These are phyloP conservation scores for bread wheat (Triticum aestivum) DNA, from an alignment of 176 grass and related monocot species.

Conservation along the genomic window DNA sequence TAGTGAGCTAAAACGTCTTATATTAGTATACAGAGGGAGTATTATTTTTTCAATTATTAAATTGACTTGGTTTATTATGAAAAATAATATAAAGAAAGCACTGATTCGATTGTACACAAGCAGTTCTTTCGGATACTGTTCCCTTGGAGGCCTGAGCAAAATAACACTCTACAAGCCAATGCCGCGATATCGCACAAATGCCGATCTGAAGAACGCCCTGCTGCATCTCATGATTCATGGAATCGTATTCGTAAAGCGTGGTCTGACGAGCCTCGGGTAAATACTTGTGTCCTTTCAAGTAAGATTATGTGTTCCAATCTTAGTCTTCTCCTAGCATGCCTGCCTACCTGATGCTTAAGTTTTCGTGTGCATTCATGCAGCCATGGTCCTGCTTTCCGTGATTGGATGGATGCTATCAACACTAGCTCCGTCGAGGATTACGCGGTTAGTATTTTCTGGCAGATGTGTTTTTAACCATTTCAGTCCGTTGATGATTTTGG, in stretches of 20 bases:
- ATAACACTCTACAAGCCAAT: constrained; percentile 55
- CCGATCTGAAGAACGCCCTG: constrained; percentile 66
- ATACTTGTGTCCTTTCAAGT: not conserved
- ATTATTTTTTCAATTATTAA: not conserved
- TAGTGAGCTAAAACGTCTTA: no score
- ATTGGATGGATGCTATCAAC: constrained; percentile 74
- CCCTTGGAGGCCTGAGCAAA: constrained; percentile 32
- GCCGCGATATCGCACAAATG: constrained; percentile 25
- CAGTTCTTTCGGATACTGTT: constrained; percentile 53
- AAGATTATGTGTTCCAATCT: not conserved
- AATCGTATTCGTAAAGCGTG: constrained; percentile 49
- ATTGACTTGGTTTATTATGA: not conserved
- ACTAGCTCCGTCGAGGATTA: constrained; percentile 38
- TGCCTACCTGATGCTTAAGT: not conserved
- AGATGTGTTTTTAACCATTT: constrained; percentile 5
- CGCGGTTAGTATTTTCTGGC: constrained; percentile 40
- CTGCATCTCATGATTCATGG: constrained; percentile 96
- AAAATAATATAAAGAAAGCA: constrained; percentile 3
- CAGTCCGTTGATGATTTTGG: not conserved
- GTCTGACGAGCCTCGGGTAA: constrained; percentile 24
- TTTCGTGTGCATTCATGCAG: constrained; percentile 23
- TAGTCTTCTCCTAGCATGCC: not conserved
- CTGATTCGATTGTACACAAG: constrained; percentile 10
- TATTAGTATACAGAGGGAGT: not conserved
- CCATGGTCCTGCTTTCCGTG: constrained; percentile 61